Base-by-base conservation (phyloP, 352 stramenopile species). In the Phytophthora chlamydospora region DNA sequence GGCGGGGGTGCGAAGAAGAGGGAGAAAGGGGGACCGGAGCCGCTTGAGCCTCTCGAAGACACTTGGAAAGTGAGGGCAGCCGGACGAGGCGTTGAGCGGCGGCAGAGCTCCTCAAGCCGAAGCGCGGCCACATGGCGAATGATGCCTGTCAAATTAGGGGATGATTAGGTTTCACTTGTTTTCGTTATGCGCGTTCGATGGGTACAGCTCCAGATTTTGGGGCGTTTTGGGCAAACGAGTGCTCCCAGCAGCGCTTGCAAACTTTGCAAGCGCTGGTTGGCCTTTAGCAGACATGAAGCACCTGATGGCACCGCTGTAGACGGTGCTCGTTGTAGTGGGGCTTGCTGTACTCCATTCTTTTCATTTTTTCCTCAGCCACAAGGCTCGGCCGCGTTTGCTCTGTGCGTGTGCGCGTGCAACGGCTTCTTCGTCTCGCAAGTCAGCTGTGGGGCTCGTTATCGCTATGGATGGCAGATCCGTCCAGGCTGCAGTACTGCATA, bases 41-140 rank as follows among this genome's bases (percentile, higher is more conserved):
- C 19, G 29, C 56, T 67, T 77, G 69, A 60, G 63, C 21, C 24
- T 41, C 34, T 46, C 33, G 63, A 58, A 64, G 54, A 62, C 64
- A 74, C 60, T 75, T 83, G 64, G 27, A 49, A 72, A 83, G 61
- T 83, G 71, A 83, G 53, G 12, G 16, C 32, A 40, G 31, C 4
- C 49, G 36, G 2, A 58, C 27, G 24, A 48, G 40, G 19, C 51
- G 50, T 4, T 17, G 6, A 14, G 24, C 34, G 43, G 13, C 38
- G 58, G 34, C 34, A 49, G 57, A 52, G 31, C 42, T 16, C 12
- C 19, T 16, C 31, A 27, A 39, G 34, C n/a, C 32, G 27, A 56
- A 14, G 11, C 38, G 43, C 17, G 27, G 36, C 60, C 60, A 68
- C 60, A 64, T 68, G 44, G 60, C 60, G 31, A 53, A 31, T 67